Percentiles rank a stretch among this genome's conserved stretches.
Evolutionary conservation across 805 yeast species (phyloP).

Genomic region (Candida piceae): DNA sequence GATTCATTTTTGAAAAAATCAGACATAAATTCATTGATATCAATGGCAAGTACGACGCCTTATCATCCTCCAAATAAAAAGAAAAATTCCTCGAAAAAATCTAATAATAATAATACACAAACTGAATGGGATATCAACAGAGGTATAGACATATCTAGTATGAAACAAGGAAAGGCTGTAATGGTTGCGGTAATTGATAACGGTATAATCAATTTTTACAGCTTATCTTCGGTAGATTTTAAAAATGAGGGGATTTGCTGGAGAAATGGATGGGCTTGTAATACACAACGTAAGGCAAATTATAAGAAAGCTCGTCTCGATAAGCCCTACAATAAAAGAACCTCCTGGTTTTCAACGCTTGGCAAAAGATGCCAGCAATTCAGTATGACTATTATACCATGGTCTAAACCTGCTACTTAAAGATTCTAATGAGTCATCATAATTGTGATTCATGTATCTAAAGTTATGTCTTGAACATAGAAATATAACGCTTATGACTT

Average conservation of each 20-base stretch:
- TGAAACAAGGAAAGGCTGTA: conserved; percentile 27
- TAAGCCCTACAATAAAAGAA: too few species aligned
- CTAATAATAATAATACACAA: too few species aligned
- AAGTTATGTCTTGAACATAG: too few species aligned
- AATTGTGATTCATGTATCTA: too few species aligned
- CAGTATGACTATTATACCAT: too few species aligned
- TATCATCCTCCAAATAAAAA: neutral
- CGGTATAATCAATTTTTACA: conserved; percentile 69
- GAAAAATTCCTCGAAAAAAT: too few species aligned
- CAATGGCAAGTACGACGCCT: conserved; percentile 19
- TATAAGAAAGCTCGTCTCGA: too few species aligned
- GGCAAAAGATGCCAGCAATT: too few species aligned
- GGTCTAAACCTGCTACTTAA: too few species aligned
- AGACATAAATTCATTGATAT: conserved; percentile 36
- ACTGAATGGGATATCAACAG: conserved; percentile 9
- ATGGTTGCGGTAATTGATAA: conserved; percentile 69
- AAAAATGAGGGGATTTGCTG: conserved; percentile 24
- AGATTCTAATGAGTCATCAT: too few species aligned
- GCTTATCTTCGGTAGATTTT: conserved; percentile 47
- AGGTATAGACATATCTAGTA: conserved; percentile 8
- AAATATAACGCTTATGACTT: too few species aligned
- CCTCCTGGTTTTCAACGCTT: too few species aligned
- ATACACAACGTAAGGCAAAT: neutral
- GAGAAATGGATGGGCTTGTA: conserved; percentile 21
- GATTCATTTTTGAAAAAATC: conserved; percentile 41